A percentile compares a stretch with the other conserved stretches of the same genome.
Evolutionary conservation across 2,329 filamentous ascomycete genomes (phyloP).

Genomic region (Didymellaceae sp.): DNA sequence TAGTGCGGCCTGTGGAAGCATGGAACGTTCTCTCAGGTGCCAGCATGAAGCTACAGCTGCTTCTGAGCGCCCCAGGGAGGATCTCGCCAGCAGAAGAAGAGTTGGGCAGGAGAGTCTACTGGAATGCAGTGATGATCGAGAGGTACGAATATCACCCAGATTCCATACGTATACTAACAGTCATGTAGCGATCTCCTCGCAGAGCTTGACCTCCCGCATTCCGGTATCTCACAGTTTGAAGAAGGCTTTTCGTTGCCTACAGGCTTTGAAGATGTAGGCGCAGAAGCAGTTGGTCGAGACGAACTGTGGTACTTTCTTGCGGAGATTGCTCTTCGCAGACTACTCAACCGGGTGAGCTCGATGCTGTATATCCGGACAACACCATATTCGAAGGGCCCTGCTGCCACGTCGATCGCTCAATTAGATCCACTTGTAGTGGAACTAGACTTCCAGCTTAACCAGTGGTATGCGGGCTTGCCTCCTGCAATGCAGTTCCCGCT

Average conservation of each 20-base stretch:
- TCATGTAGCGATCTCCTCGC: constrained; percentile 68
- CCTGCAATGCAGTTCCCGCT: constrained; percentile 79
- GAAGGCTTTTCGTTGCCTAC: constrained; percentile 79
- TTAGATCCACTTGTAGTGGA: constrained; percentile 80
- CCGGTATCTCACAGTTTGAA: constrained; percentile 81
- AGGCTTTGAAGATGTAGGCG: constrained; percentile 73
- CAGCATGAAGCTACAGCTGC: constrained; percentile 79
- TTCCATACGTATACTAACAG: constrained; percentile 1
- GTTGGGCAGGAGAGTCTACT: constrained; percentile 79
- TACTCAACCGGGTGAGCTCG: constrained; percentile 80
- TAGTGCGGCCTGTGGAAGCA: constrained; percentile 81
- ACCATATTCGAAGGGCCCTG: constrained; percentile 41
- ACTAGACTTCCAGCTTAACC: constrained; percentile 80
- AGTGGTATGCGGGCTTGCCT: constrained; percentile 84
- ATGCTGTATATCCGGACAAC: constrained; percentile 76
- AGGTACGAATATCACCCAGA: constrained; percentile 48
- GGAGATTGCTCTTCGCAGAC: constrained; percentile 77
- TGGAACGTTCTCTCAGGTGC: constrained; percentile 82
- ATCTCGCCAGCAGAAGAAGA: constrained; percentile 75
- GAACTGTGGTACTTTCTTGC: constrained; percentile 88
- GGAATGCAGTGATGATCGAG: constrained; percentile 82
- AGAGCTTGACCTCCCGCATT: constrained; percentile 81
- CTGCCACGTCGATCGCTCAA: constrained; percentile 71
- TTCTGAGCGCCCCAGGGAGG: constrained; percentile 75
- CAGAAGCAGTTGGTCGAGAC: constrained; percentile 71